These are phyloP conservation scores for Inga laurina DNA, from an alignment of 306 rosid genomes.

Conservation along the genomic window DNA sequence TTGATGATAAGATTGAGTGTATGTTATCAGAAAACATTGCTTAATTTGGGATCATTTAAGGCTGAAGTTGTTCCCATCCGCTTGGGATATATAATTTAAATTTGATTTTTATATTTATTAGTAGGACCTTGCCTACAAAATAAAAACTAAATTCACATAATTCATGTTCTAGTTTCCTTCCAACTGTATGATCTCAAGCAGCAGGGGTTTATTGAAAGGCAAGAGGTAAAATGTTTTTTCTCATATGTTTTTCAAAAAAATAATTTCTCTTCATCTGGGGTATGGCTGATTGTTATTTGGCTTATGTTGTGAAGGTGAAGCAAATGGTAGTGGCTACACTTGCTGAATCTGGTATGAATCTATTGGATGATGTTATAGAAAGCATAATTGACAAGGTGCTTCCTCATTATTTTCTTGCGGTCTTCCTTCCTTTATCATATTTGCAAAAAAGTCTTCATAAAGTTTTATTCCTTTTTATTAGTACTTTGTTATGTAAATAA, in stretches of 20 bases:
- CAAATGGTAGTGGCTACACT: slow-evolving; percentile 99
- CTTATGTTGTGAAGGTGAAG: slow-evolving; percentile 67
- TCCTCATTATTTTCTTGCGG: slow-evolving; percentile 18
- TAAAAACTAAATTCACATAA: slow-evolving; percentile 12
- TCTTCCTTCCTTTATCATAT: background rate
- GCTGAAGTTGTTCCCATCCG: slow-evolving; percentile 9
- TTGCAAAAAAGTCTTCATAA: background rate
- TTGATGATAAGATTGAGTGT: slow-evolving; percentile 95
- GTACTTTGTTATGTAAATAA: too few species aligned
- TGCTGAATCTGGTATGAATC: slow-evolving; percentile 99
- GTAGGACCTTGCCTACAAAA: background rate
- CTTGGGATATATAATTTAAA: slow-evolving; percentile 23
- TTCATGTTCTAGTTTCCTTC: slow-evolving; percentile 78
- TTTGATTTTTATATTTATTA: slow-evolving; percentile 25
- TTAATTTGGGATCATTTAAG: slow-evolving; percentile 13
- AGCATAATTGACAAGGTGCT: slow-evolving; percentile 96
- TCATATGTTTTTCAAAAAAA: background rate
- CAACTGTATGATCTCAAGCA: slow-evolving; percentile 99
- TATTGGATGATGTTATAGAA: slow-evolving; percentile 94
- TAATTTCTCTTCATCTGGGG: slow-evolving; percentile 3
- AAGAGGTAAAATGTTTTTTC: slow-evolving; percentile 66
- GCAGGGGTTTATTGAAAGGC: slow-evolving; percentile 96
- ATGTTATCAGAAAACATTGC: slow-evolving; percentile 38
- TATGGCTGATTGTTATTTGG: slow-evolving; percentile 12
- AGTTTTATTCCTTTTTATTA: background rate